Base-by-base conservation (phyloP, 2,329 filamentous ascomycete genomes). In the Xylaria sp. region DNA sequence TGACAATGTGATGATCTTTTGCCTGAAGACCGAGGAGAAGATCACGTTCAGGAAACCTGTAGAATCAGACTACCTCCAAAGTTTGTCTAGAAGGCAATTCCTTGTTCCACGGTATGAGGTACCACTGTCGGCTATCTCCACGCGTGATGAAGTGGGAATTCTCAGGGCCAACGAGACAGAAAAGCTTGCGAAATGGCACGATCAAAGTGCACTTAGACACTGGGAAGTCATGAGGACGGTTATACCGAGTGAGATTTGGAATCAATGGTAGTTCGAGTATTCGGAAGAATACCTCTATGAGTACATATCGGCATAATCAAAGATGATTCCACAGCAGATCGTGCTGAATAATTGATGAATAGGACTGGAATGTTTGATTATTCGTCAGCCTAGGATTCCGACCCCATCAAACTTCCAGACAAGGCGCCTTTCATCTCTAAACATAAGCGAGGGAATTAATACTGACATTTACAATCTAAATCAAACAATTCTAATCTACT, bases 1-100 rank as follows among this genome's bases (percentile, higher is more conserved):
- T 79, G 93, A 94, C 78, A 99, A 99, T 83, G 93, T 98, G 87
- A 92, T 98, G 55, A 90, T 98, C 69, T 98, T 98, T 83, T 99
- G 96, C 84, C 90, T 88, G 67, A 95, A 94, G 81, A 84, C 62
- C 2, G 75, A 81, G 0, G 66, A 71, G 32, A 32, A 93, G 42
- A 82, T 94, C 44, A 82, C 78, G 0, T 98, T 98, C 83, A 87
- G 94, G 13, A 76, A 84, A 18, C 88, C 94, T 0, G 82, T 81
- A 0, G 79, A 85, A 6, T 82, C 83, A 1, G 96, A 99, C 77
- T 91, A 88, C 75, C 82, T 97, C 40, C 87, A 87, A 44, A 97
- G 92, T 78, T 84, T 88, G 50, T 90, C 92, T 13, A 84, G 96
- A 37, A 82, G 87, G 75, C 84, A 87, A 65, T 95, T 92, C 75